Conservation (phyloP, 2,329 filamentous ascomycete species). For the Scedosporium apiospermum region DNA sequence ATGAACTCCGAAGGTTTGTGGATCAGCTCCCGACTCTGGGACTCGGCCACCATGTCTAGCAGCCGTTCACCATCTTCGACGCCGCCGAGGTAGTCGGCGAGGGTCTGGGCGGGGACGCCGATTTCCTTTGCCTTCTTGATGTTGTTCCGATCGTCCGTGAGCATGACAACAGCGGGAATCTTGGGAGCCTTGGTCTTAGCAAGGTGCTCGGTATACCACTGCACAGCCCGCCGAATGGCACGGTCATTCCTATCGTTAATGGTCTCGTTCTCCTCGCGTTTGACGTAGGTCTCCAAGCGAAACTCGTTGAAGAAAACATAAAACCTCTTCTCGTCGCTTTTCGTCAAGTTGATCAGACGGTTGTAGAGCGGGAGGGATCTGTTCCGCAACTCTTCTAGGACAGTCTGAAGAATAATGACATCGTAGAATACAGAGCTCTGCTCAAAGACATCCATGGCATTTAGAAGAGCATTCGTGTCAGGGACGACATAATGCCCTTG, state of each 20-base stretch:
- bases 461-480: slow-evolving; percentile 91
- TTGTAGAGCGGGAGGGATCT: slow-evolving; percentile 92
- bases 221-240: slow-evolving; percentile 74
- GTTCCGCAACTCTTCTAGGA: slow-evolving; percentile 92
- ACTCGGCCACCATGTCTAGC: slow-evolving; percentile 86
- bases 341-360: slow-evolving; percentile 78
- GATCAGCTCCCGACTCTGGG: slow-evolving; percentile 56
- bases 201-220: slow-evolving; percentile 86
- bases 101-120: slow-evolving; percentile 56
- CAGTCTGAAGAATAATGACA: slow-evolving; percentile 92
- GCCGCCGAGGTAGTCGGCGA: slow-evolving; percentile 71
- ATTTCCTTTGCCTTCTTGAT: slow-evolving; percentile 72
- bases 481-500: slow-evolving; percentile 90
- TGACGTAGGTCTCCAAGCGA: slow-evolving; percentile 79
- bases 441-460: slow-evolving; percentile 95
- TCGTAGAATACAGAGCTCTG: slow-evolving; percentile 87
- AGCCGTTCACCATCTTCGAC: slow-evolving; percentile 77
- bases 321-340: slow-evolving; percentile 93
- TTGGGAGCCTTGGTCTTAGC: slow-evolving; percentile 49
- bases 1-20: slow-evolving; percentile 59
- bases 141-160: slow-evolving; percentile 88
- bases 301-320: slow-evolving; percentile 99
- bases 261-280: slow-evolving; percentile 64
- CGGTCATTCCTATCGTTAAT: slow-evolving; percentile 97
- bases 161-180: slow-evolving; percentile 75